Conservation (phyloP, 2,329 filamentous ascomycete genomes). For the Venturia carpophila region DNA sequence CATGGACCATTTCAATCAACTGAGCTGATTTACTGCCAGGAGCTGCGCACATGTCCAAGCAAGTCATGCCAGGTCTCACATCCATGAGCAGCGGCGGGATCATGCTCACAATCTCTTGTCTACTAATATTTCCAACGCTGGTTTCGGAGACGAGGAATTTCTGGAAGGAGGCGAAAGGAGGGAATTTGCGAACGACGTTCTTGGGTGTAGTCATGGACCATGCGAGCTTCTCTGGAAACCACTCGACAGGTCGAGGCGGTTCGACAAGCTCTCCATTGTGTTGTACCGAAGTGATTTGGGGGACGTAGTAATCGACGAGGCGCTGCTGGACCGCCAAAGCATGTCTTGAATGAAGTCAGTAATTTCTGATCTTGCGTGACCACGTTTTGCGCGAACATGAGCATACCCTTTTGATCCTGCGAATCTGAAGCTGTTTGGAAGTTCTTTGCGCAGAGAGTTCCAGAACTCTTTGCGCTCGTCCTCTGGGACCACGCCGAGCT, state of each 20-base stretch:
- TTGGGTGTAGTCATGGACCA: constrained; percentile 99
- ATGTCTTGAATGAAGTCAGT: constrained; percentile 49
- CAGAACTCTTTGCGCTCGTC: constrained; percentile 77
- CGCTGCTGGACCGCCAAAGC: constrained; percentile 87
- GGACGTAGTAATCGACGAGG: constrained; percentile 81
- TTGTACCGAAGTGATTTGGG: constrained; percentile 77
- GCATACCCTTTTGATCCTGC: constrained; percentile 82
- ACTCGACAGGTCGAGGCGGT: constrained; percentile 71
- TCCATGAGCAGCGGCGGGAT: constrained; percentile 93
- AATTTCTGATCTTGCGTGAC: not conserved
- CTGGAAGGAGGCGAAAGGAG: constrained; percentile 91
- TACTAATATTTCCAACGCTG: constrained; percentile 91
- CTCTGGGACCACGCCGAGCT: constrained; percentile 64
- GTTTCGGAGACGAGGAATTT: constrained; percentile 98
- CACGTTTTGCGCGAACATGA: not conserved
- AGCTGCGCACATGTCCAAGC: constrained; percentile 91
- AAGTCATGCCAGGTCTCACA: constrained; percentile 80
- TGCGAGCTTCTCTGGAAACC: constrained; percentile 91
- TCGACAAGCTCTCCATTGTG: constrained; percentile 75
- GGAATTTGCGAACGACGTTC: constrained; percentile 86
- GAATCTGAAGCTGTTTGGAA: constrained; percentile 97
- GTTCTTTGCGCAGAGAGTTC: constrained; percentile 70
- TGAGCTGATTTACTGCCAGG: constrained; percentile 96
- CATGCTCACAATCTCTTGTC: constrained; percentile 98
- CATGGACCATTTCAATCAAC: constrained; percentile 87